Evolutionary conservation across 2,329 filamentous ascomycete species (phyloP), one percentile per base, ranked within the genome.

Genomic region (Aspergillus jensenii): DNA sequence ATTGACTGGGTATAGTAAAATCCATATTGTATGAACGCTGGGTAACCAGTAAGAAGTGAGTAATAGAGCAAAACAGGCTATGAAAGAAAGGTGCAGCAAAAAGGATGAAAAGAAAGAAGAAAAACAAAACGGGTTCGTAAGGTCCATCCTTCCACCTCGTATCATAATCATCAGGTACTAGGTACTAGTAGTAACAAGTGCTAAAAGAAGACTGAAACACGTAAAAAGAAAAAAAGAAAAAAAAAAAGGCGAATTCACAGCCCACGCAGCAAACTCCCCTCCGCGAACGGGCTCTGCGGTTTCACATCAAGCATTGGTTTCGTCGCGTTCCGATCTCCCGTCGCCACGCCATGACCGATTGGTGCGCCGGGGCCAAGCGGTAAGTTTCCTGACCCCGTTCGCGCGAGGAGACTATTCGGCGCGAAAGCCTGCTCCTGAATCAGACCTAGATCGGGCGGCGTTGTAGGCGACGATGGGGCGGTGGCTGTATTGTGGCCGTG

Each of bases 301-400:
- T 69, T 69, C 53, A 81, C 60, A 60, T 81, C 77, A 12, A 81
- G 63, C 67, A 81, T 68, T 9, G 79, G 78, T 52, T 72, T 72
- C 5, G 68, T 68, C 2, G 71, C 72, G 56, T 73, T 66, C 14
- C 75, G 70, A 50, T 75, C 68, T 5, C 76, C 76, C 3, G 75
- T 77, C 19, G 72, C 75, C 2, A 78, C 67, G 0, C 76, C 76
- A 39, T 74, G 73, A 9, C 77, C 76, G 1, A 60, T 67, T 0
- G 65, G 60, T 5, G 53, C 57, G 3, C 66, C 67, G 8, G 63
- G 66, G 6, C 55, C 50, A 2, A 48, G 55, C 25, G 63, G 46
- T 6, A 51, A 43, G 15, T 62, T 67, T 23, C 57, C 58, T 2
- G 63, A 67, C 19, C 58, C 58, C 2, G 70, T 65, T 11, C 67